Evolutionary conservation across 257 asterid species (phyloP), one percentile per base, ranked within the genome.

Genomic region (Striga asiatica): DNA sequence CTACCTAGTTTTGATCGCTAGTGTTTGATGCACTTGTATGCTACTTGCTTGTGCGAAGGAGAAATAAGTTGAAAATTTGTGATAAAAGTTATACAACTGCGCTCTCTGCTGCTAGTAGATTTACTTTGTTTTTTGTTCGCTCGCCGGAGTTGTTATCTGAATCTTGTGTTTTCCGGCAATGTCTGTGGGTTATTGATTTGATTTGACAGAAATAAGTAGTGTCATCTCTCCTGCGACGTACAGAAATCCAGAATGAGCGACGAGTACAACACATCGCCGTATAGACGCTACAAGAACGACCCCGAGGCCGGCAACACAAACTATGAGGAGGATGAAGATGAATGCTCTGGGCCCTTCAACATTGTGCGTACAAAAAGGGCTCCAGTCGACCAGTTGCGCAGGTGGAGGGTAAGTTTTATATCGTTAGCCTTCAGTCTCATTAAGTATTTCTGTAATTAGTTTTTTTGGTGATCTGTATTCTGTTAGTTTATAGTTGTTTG

Each of bases 321-420:
- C 47, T 69, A 58, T 21, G 69, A 43, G 3, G 77, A 70, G 1
- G 83, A 78, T 4, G 89, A 76, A 1, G 82, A 80, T 5, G 83
- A 56, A 3, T 65, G 63, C 6, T 67, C 77, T 1, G 76, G 80
- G 3, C 87, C 96, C 6, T 91, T 91, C 42, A 73, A 80, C 66
- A 87, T 91, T 63, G 72, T 64, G 14, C 65, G 96, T 8, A 91
- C 98, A 31, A 91, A 91, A 65, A 66, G 95, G 35, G 96, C 98
- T 23, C 82, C 98, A 0, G 50, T 78, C 32, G 75, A 91, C 64
- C 80, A 91, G 54, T 62, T 91, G 66, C 85, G 78, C 35, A 55
- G 82, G 56, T 91, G 98, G 96, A 73, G 98, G 77, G 98, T 89
- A 68, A 70, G 98, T 69, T 67, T 49, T 27, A 25, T 18, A 39